phyloP scores from a whole-genome alignment of 306 rosid species.

The Senna siamea region DNA sequence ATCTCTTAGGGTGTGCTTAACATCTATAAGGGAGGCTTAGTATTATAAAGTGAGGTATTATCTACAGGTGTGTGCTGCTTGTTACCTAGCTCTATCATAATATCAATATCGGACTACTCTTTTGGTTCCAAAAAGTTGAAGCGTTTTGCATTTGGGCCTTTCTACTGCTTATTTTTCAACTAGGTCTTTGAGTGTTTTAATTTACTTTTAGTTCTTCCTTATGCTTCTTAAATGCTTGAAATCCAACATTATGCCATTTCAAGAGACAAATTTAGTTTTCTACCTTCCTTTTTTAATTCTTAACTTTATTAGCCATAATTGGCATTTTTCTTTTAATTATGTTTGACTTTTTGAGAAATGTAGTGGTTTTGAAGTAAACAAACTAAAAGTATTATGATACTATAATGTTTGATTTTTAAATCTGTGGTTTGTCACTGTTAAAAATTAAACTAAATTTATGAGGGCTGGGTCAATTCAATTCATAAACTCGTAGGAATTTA shows the following conservation, averaged over 20 bases:
- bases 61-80: too few relatives aligned
- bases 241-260: neutral
- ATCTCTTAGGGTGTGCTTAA: too few relatives aligned
- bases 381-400: slow-evolving; percentile 17
- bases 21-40: too few relatives aligned
- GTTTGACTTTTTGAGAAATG: neutral
- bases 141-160: neutral
- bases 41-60: too few relatives aligned
- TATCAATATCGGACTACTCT: slow-evolving; percentile 1
- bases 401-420: too few relatives aligned
- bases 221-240: neutral
- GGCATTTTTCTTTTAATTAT: neutral
- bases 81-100: too few relatives aligned
- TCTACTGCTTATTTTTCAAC: slow-evolving; percentile 9
- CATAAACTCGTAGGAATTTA: too few relatives aligned
- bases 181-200: neutral
- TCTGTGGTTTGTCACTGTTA: too few relatives aligned
- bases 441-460: too few relatives aligned
- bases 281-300: neutral
- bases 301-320: neutral
- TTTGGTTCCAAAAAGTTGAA: slow-evolving; percentile 19
- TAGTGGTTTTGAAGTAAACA: neutral
- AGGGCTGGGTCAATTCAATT: too few relatives aligned
- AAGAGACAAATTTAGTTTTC: neutral
- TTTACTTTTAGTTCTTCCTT: slow-evolving; percentile 12